phyloP scores from a whole-genome alignment of 257 asterid species.

The Misopates orontium region DNA sequence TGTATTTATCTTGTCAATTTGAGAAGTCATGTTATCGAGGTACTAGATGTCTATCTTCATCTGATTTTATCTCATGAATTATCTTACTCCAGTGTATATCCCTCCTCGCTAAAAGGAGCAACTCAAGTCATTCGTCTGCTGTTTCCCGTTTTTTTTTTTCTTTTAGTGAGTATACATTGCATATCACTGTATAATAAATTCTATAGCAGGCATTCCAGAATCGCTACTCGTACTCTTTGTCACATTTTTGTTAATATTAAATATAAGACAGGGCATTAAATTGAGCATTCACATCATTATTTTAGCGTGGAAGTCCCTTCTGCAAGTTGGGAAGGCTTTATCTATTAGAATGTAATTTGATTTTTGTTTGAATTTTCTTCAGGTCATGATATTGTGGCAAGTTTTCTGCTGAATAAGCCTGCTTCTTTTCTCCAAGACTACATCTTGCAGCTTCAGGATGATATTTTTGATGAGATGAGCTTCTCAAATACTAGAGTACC shows the following conservation, averaged over 20 bases:
- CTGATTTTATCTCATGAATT: neutral
- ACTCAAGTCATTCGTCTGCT: neutral
- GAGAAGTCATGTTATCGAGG: neutral
- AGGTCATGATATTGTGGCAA: conserved; percentile 88
- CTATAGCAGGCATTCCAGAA: neutral
- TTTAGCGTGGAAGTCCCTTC: neutral
- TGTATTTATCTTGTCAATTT: neutral
- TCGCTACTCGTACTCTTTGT: neutral
- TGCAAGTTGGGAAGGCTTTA: neutral
- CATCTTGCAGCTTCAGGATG: conserved; percentile 59
- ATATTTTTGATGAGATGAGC: conserved; percentile 83
- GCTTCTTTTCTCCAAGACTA: conserved; percentile 64
- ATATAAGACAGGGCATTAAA: neutral
- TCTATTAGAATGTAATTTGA: conserved; percentile 4
- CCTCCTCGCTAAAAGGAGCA: neutral
- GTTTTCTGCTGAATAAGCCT: conserved; percentile 69
- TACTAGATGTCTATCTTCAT: neutral
- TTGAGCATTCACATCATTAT: too few relatives aligned
- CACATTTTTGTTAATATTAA: neutral
- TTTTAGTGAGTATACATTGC: neutral
- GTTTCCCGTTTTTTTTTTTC: neutral
- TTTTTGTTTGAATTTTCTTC: conserved; percentile 36
- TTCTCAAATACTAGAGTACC: conserved; percentile 74
- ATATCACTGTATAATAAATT: neutral
- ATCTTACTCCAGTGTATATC: neutral